Evolutionary conservation across 1,284 basidiomycete genomes (phyloP), one percentile per base, ranked within the genome.

Genomic region (Phellopilus nigrolimitatus): DNA sequence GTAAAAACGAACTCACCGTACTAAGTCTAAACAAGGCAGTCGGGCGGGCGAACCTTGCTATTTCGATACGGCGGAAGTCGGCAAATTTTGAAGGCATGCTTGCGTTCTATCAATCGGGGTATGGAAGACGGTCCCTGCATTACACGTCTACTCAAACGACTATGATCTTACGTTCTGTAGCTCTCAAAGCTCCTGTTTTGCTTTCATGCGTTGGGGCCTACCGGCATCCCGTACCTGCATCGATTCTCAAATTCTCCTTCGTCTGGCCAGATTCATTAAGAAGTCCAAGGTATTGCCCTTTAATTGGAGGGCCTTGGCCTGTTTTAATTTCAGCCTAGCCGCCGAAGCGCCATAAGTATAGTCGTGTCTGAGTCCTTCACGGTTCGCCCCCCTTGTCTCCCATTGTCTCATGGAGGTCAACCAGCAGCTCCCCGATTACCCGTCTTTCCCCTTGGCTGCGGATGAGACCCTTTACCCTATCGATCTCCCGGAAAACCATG

Each of bases 341-440:
- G n/a, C n/a, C n/a, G n/a, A n/a, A n/a, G n/a, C n/a, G n/a, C n/a
- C n/a, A n/a, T n/a, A n/a, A n/a, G n/a, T n/a, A n/a, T n/a, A n/a
- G n/a, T n/a, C n/a, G n/a, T n/a, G n/a, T n/a, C n/a, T n/a, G n/a
- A n/a, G n/a, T n/a, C n/a, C n/a, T n/a, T n/a, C n/a, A n/a, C n/a
- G n/a, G n/a, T n/a, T n/a, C n/a, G n/a, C n/a, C n/a, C 39, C 13
- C 5, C n/a, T 38, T 31, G 24, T 28, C 21, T 7, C 44, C 27
- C 22, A 15, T 10, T 21, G 19, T 27, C 36, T 25, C 36, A 52
- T 47, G 51, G 43, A 31, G 13, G 19, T 34, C 27, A 27, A 25
- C 4, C n/a, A 25, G 19, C 15, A n/a, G n/a, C 44, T 42, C 10
- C 28, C 45, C 8, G 31, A 47, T 12, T 47, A 52, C 30, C 22